A percentile compares a stretch with the other conserved stretches of the same genome.
Conservation (phyloP, 805 yeast species). For the Barnettozyma botsteinii region DNA sequence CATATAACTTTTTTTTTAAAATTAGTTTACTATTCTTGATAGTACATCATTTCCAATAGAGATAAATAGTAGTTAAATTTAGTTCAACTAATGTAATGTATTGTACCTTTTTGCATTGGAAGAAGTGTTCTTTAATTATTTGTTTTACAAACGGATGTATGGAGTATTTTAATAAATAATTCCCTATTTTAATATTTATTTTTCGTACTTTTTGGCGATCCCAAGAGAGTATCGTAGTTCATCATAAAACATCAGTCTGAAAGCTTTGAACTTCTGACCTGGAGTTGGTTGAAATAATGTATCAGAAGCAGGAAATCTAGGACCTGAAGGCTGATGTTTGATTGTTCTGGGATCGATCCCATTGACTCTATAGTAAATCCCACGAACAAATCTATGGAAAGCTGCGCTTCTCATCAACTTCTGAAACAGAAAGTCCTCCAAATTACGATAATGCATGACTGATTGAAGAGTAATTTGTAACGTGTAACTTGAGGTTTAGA, state of each 20-base stretch:
- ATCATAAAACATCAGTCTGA: slow-evolving; percentile 49
- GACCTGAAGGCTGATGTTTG: slow-evolving; percentile 7
- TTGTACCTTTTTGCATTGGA: too few relatives aligned
- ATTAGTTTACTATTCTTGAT: too few relatives aligned
- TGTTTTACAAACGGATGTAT: too few relatives aligned
- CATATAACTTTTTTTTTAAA: neutral
- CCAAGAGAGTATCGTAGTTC: slow-evolving; percentile 55
- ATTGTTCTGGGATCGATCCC: slow-evolving; percentile 42
- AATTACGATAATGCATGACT: slow-evolving; percentile 26
- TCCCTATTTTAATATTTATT: too few relatives aligned
- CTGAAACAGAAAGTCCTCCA: slow-evolving; percentile 43
- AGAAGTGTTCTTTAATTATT: too few relatives aligned
- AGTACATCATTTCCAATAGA: too few relatives aligned
- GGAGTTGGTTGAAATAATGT: slow-evolving; percentile 38
- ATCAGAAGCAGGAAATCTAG: slow-evolving; percentile 19
- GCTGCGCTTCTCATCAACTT: slow-evolving; percentile 48
- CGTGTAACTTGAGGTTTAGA: too few relatives aligned
- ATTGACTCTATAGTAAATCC: slow-evolving; percentile 58
- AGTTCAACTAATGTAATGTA: too few relatives aligned
- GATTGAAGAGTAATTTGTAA: too few relatives aligned
- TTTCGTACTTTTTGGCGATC: slow-evolving; percentile 28
- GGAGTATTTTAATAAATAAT: neutral
- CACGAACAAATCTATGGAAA: slow-evolving; percentile 58
- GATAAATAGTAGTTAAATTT: too few relatives aligned
- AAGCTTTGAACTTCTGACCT: slow-evolving; percentile 56